Evolutionary conservation across 2,329 filamentous ascomycete species (phyloP), one percentile per base, ranked within the genome.

Genomic region (Pyrenophora tritici-repentis): DNA sequence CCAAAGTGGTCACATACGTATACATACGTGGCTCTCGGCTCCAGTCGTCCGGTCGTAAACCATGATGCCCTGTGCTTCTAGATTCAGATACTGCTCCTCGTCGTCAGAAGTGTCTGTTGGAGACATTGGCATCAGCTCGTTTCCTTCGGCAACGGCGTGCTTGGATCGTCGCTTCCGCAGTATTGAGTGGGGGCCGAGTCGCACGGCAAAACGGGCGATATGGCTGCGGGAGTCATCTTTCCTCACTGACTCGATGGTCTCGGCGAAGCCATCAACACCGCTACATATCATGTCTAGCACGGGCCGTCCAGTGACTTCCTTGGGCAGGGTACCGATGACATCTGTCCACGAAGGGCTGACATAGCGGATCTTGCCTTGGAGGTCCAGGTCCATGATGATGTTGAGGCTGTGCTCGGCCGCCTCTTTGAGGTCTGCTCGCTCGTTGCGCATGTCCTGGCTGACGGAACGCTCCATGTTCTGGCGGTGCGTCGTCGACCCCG

Each of bases 31-130:
- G 67, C 90, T 94, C 71, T 94, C 90, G 48, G 87, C 88, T 43
- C 91, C 91, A 32, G 91, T 90, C 10, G 88, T 84, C 55, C 89
- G 86, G 72, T 97, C 92, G 71, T 96, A 97, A 6, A 97, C 91
- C 88, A 97, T 96, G 68, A 99, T 99, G 17, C 94, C 94, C 75
- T 99, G 94, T 6, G 90, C 95, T 76, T 99, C 95, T 53, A 99
- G 83, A 56, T 91, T 88, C 53, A 96, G 81, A 33, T 85, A 80
- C 49, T 81, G 76, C 44, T 81, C 74, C n/a, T 77, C 73, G 13
- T 74, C 65, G 9, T 58, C 45, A n/a, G 54, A 50, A 6, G 35
- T 32, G 31, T 66, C 59, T 18, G 56, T 60, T 1, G 68, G 64
- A 22, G 75, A 69, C 31, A 75, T 70, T 20, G 63, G 56, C 40